Base-by-base conservation (phyloP, 2,329 filamentous ascomycete species). In the Fusarium tricinctum region DNA sequence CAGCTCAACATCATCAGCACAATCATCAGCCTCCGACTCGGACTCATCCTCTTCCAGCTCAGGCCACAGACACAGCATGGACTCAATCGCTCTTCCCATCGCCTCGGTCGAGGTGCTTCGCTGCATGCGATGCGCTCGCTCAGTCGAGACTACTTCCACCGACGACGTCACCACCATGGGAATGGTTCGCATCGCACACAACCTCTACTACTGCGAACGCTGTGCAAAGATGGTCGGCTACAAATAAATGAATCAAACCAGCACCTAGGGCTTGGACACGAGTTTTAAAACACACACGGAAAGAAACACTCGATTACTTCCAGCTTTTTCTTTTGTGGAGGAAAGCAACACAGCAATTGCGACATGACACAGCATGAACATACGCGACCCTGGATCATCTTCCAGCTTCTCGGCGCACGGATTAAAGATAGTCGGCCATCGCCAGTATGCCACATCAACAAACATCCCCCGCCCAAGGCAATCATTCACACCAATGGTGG, bases 191-290 rank as follows among this genome's bases (percentile, higher is more conserved):
- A 88, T 90, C 65, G 87, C 87, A 3, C 85, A 87, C 76, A 89
- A 89, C 77, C 84, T 90, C 63, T 90, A 90, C 80, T 90, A 91
- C 78, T 90, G 88, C 79, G 82, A 85, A 61, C 83, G 86, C 35
- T 91, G 88, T 75, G 88, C 88, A 62, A 86, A 84, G 74, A 86
- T 88, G 76, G 86, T 88, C 32, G 88, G 88, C 71, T 90, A 89
- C 78, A 86, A 85, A 76, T 89, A 84, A 66, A 57, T 56, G 55
- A 63, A 52, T 33, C 13, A 38, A 30, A 54, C 10, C n/a, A 40
- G 17, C 40, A 38, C 14, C 17, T 19, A 22, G 58, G 30, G 58
- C 58, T 38, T 61, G 56, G 40, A 61, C 58, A 47, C 30, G 33
- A 57, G 53, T 59, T 58, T 35, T 32, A 44, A 54, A 44, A 54